Evolutionary conservation across 2,329 filamentous ascomycete genomes (phyloP), one percentile per base, ranked within the genome.

Genomic region (Samsoniella hepiali): DNA sequence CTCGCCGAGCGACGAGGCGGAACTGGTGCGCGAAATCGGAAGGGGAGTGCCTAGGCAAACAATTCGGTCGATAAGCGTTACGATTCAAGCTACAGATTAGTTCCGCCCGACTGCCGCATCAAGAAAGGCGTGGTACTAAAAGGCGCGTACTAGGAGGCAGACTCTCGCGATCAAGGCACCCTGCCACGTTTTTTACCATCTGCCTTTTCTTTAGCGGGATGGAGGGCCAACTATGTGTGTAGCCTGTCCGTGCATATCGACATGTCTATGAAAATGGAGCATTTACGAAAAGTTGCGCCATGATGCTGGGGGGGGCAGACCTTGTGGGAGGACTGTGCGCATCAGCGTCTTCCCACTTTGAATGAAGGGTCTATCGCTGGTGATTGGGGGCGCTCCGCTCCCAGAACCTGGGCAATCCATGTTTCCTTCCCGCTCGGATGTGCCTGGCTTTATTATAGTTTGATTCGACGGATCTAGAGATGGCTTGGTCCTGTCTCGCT

Each of bases 281-380:
- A 22, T 22, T 34, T 15, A 8, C 29, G 44, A 47, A 49, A 36
- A 58, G 17, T 49, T 27, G n/a, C 56, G 42, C 56, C 56, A 49
- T 58, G 15, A 45, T 58, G 55, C 27, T 29, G 13, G n/a, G 13
- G n/a, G 13, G 10, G 31, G 31, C 15, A 42, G 53, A n/a, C 40
- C 42, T 22, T 34, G 55, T 45, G 40, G 29, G 55, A 58, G 56
- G 56, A 58, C 56, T 58, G 56, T 58, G 56, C 56, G 56, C 45
- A 27, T 29, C 56, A 50, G 44, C 56, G 7, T 32, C 34, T 40
- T 27, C 51, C 27, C 22, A 9, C 6, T 31, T 13, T 15, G 27
- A 31, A 44, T 32, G 27, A 31, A 55, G 36, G 13, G 38, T 44
- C 50, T 42, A 10, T 36, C 27, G 9, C 22, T 32, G 2, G 32